Evolutionary conservation across 768 basidiomycete genomes (phyloP).

Genomic region (Kwoniella sp.): DNA sequence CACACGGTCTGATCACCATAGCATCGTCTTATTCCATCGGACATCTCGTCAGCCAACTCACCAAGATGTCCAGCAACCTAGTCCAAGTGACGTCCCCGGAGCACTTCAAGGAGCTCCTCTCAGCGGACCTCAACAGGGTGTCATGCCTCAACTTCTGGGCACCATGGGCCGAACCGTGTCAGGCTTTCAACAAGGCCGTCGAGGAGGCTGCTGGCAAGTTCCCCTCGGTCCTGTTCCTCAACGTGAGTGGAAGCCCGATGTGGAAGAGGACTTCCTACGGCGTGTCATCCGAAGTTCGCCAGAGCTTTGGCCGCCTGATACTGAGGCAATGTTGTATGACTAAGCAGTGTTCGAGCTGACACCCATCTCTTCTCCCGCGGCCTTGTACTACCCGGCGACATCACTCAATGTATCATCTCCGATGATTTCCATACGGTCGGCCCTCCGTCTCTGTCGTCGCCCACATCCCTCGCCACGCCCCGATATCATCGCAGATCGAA

Average conservation of each 20-base stretch:
- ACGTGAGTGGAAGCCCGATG: constrained; percentile 61
- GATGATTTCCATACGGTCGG: no score
- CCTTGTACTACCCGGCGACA: no score
- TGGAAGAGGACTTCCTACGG: no score
- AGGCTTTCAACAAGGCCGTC: constrained; percentile 77
- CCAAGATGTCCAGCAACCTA: constrained; percentile 50
- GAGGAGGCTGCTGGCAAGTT: constrained; percentile 69
- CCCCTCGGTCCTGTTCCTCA: constrained; percentile 64
- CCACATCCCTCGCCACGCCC: no score
- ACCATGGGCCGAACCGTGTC: constrained; percentile 85
- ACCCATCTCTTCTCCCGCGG: no score
- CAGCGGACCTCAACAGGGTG: constrained; percentile 68
- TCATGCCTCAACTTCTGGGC: constrained; percentile 95
- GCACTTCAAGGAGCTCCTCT: constrained; percentile 71
- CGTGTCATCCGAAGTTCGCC: no score
- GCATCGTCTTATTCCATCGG: neutral
- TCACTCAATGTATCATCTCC: no score
- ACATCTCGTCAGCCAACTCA: neutral
- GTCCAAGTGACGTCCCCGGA: constrained; percentile 59
- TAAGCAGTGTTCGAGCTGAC: no score
- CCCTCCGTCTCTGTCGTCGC: no score
- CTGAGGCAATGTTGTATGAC: no score
- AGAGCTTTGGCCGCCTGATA: no score
- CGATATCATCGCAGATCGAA: constrained; percentile 50
- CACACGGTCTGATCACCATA: no score